A percentile compares a stretch with the other conserved stretches of the same genome.
Evolutionary conservation across 768 basidiomycete genomes (phyloP).

Genomic region (Suillus occidentalis): DNA sequence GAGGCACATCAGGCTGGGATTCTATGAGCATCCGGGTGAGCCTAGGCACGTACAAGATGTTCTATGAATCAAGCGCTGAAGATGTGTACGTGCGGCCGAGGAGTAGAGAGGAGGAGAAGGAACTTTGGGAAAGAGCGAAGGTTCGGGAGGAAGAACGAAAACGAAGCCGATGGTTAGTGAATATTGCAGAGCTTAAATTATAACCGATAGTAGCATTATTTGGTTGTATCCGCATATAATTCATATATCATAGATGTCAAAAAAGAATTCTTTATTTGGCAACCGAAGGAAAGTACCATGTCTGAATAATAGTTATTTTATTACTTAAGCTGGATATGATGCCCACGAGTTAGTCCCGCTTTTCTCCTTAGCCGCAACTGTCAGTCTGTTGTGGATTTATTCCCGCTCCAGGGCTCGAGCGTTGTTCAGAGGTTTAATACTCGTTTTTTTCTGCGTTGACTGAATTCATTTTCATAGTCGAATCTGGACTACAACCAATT

Average conservation of each 20-base stretch:
- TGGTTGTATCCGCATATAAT: not conserved
- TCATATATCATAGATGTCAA: not conserved
- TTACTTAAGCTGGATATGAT: conserved; percentile 26
- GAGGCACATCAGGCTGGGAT: conserved; percentile 15
- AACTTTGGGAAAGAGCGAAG: conserved; percentile 39
- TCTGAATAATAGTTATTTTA: not conserved
- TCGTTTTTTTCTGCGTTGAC: not conserved
- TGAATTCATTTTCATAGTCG: conserved; percentile 21
- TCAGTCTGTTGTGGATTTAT: not conserved
- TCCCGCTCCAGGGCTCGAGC: not conserved
- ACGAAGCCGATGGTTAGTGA: conserved; percentile 38
- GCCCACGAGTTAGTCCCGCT: conserved; percentile 12
- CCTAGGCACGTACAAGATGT: conserved; percentile 61
- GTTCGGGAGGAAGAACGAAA: conserved; percentile 58
- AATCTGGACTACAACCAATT: conserved; percentile 8
- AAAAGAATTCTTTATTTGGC: not conserved
- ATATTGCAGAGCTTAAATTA: not conserved
- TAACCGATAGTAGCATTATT: not conserved
- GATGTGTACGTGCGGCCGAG: conserved; percentile 47
- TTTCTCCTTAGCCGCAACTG: conserved; percentile 6
- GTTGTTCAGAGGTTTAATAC: not conserved
- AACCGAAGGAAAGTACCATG: not conserved
- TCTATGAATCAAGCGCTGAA: conserved; percentile 68
- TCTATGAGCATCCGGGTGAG: conserved; percentile 51
- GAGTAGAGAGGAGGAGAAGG: conserved; percentile 33